Conservation (phyloP, 192 early-diverging fungal species). For the Backusella sp. region DNA sequence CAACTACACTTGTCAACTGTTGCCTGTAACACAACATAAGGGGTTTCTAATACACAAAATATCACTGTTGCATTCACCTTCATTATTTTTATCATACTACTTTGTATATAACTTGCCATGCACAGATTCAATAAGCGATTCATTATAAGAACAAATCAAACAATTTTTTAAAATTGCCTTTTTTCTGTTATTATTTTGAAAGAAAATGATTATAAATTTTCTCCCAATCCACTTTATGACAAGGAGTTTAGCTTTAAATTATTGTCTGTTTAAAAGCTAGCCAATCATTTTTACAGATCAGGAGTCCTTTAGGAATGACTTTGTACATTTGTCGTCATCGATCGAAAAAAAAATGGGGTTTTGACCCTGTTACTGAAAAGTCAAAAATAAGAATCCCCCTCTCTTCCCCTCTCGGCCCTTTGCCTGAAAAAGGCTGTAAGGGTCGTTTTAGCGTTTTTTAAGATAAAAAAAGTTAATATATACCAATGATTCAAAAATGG, state of each 20-base stretch:
- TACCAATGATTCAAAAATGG: background rate
- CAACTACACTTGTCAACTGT: slow-evolving; percentile 4
- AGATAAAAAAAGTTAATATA: background rate
- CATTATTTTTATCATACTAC: background rate
- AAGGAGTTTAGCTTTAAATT: background rate
- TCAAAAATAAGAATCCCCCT: background rate
- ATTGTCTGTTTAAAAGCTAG: background rate
- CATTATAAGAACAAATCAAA: background rate
- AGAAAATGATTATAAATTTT: background rate
- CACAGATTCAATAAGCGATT: no score
- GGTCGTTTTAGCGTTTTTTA: background rate
- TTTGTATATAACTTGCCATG: background rate
- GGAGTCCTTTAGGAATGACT: background rate
- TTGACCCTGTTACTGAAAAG: background rate
- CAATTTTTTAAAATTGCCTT: background rate
- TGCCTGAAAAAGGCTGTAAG: background rate
- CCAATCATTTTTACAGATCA: slow-evolving; percentile 5
- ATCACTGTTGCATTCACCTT: background rate
- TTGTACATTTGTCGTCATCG: background rate
- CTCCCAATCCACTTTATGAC: background rate
- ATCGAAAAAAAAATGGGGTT: background rate
- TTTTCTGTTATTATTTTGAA: background rate
- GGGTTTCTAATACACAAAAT: background rate
- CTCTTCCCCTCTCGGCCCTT: background rate
- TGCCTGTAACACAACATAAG: background rate